Conservation (phyloP, 2,329 filamentous ascomycete species). For the Capronia epimyces region DNA sequence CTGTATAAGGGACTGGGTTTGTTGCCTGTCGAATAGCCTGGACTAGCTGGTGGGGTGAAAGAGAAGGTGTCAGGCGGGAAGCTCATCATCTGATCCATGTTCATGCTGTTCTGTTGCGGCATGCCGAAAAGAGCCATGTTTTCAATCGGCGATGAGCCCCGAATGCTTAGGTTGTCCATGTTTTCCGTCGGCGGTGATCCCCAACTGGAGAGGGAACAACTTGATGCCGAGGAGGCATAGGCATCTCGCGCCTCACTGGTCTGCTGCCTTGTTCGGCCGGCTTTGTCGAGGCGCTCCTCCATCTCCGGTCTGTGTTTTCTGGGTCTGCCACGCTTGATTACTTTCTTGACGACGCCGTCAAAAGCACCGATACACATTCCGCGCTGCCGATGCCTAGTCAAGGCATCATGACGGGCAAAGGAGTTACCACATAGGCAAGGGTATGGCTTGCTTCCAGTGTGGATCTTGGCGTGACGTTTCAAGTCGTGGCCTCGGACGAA, state of each 20-base stretch:
- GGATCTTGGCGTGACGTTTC: conserved; percentile 95
- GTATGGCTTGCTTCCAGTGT: conserved; percentile 92
- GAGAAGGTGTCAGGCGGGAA: conserved; percentile 41
- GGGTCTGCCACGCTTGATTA: conserved; percentile 61
- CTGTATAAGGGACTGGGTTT: conserved; percentile 36
- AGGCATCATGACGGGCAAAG: conserved; percentile 89
- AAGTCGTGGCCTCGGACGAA: conserved; percentile 97
- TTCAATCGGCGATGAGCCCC: conserved; percentile 33
- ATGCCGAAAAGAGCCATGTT: conserved; percentile 29
- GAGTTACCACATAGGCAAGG: conserved; percentile 90
- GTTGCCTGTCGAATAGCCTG: conserved; percentile 38
- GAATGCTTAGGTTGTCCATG: conserved; percentile 39
- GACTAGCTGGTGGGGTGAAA: conserved; percentile 46
- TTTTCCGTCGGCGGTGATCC: conserved; percentile 41
- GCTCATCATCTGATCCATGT: conserved; percentile 24
- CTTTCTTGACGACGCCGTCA: conserved; percentile 67
- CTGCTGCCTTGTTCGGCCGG: conserved; percentile 45
- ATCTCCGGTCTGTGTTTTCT: conserved; percentile 58
- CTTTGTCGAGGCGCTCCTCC: conserved; percentile 54
- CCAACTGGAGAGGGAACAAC: conserved; percentile 37
- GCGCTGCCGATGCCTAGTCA: conserved; percentile 88
- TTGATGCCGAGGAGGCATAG: conserved; percentile 35
- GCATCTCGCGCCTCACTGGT: conserved; percentile 30
- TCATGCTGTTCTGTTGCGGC: conserved; percentile 10
- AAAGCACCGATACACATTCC: conserved; percentile 97